Evolutionary conservation across 2,329 filamentous ascomycete genomes (phyloP), one percentile per base, ranked within the genome.

Genomic region (Penicillium sclerotigenum): DNA sequence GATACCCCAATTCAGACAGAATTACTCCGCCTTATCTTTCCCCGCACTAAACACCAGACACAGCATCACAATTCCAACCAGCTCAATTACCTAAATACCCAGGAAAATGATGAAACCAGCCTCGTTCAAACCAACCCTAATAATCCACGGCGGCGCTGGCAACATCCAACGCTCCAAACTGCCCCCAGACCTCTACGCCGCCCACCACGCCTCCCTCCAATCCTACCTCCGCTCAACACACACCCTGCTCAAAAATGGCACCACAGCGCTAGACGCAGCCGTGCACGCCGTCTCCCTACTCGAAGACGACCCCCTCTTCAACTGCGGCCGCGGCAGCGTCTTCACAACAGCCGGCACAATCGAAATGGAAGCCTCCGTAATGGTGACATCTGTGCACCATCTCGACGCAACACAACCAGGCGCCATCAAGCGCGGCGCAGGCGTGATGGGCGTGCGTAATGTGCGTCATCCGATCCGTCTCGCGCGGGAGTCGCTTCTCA

Each of bases 291-390:
- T 95, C 11, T 77, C 80, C 1, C 80, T 87, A 26, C 83, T 96
- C 16, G 91, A 96, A 75, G 80, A 95, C 68, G 84, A 91, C 67
- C 81, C 87, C 2, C 82, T 95, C 5, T 96, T 94, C 81, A 96
- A 96, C 76, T 86, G 86, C 55, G 91, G 86, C 8, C 87, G 86
- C 65, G 92, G 92, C 51, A 89, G 91, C 48, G 91, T 96, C 20
- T 96, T 95, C 73, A 96, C 90, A 0, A 84, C 87, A 48, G 86
- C 88, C 62, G 92, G 91, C 18, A 82, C 86, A 59, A 91, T 92
- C 71, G 89, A 96, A 76, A 85, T 96, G 59, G 91, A 96, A 75
- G 89, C 90, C 1, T 89, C 86, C 9, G 83, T 96, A 49, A 96
- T 96, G 91, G 88, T 95, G 0, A 89, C 87, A 2, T 72, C 70